Evolutionary conservation across 192 early-diverging fungal genomes (phyloP).

Genomic region (Linderina pennispora): DNA sequence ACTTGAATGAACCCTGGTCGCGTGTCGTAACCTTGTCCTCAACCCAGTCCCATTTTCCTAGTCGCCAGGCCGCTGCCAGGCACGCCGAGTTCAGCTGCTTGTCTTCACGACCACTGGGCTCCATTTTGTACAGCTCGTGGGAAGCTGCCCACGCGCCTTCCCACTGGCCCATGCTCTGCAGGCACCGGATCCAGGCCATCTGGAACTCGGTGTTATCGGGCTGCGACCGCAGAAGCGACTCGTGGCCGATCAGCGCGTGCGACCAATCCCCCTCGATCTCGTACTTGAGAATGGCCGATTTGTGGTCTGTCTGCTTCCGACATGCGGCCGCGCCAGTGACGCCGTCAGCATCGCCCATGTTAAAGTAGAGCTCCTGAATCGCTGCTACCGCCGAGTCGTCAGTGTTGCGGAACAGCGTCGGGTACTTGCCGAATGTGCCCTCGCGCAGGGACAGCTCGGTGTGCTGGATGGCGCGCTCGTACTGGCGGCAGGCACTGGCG

Average conservation of each 20-base stretch:
- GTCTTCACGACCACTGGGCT: slow-evolving; percentile 4
- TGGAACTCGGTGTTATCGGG: slow-evolving; percentile 25
- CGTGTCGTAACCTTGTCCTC: background rate
- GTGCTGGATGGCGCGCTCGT: slow-evolving; percentile 31
- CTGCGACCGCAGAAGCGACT: slow-evolving; percentile 30
- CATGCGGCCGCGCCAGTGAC: slow-evolving; percentile 33
- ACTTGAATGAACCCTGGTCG: no score
- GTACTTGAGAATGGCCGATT: slow-evolving; percentile 26
- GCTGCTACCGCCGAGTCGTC: slow-evolving; percentile 22
- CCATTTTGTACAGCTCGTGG: slow-evolving; percentile 11
- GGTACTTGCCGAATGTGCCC: slow-evolving; percentile 9
- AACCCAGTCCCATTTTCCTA: slow-evolving; percentile 44
- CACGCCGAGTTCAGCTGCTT: slow-evolving; percentile 23
- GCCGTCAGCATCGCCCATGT: slow-evolving; percentile 40
- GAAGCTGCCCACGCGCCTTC: slow-evolving; percentile 43
- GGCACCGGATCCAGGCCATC: slow-evolving; percentile 34
- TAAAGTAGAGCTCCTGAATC: slow-evolving; percentile 41
- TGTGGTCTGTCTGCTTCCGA: slow-evolving; percentile 22
- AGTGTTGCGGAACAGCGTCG: slow-evolving; percentile 26
- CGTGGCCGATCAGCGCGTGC: slow-evolving; percentile 45
- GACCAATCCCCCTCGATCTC: slow-evolving; percentile 47
- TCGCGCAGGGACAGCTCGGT: slow-evolving; percentile 29
- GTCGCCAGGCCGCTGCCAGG: slow-evolving; percentile 40
- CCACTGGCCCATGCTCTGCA: slow-evolving; percentile 48
- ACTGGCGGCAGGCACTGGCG: slow-evolving; percentile 28